phyloP scores from a whole-genome alignment of 768 basidiomycete species.

The Leccinum disarticulatum region DNA sequence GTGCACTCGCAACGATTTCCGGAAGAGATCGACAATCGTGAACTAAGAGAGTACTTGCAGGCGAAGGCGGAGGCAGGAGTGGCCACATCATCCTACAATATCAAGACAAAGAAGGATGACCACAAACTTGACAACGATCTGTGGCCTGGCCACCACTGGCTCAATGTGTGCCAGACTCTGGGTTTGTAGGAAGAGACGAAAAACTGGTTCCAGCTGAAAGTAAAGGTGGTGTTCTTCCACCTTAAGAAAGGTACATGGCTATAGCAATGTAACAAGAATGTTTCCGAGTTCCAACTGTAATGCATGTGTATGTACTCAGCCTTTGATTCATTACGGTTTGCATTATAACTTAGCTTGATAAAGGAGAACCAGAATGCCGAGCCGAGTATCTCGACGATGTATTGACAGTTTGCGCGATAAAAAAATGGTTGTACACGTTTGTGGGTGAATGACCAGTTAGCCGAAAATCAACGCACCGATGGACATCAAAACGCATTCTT shows the following conservation, averaged over 20 bases:
- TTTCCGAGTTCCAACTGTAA: neutral
- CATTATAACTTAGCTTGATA: too few species aligned
- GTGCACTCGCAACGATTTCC: constrained; percentile 6
- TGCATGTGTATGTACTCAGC: neutral
- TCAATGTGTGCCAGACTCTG: constrained; percentile 19
- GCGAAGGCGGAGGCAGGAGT: constrained; percentile 12
- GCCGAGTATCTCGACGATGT: neutral
- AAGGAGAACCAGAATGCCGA: neutral
- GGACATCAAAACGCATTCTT: neutral
- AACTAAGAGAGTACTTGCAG: constrained; percentile 15
- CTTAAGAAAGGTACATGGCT: neutral
- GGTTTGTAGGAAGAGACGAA: constrained; percentile 12
- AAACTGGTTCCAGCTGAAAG: neutral
- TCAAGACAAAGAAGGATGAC: constrained; percentile 14
- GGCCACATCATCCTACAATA: constrained; percentile 9
- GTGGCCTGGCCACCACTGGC: constrained; percentile 28
- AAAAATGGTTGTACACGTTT: neutral
- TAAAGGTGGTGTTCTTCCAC: neutral
- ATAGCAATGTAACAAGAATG: too few species aligned
- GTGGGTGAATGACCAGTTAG: neutral
- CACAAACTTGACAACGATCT: constrained; percentile 26
- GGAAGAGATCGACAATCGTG: constrained; percentile 8
- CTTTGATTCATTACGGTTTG: neutral
- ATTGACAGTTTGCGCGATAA: neutral
- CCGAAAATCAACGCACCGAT: neutral